These are phyloP conservation scores for Paraglomus occultum DNA, from an alignment of 192 early-diverging fungal species.

Conservation along the genomic window DNA sequence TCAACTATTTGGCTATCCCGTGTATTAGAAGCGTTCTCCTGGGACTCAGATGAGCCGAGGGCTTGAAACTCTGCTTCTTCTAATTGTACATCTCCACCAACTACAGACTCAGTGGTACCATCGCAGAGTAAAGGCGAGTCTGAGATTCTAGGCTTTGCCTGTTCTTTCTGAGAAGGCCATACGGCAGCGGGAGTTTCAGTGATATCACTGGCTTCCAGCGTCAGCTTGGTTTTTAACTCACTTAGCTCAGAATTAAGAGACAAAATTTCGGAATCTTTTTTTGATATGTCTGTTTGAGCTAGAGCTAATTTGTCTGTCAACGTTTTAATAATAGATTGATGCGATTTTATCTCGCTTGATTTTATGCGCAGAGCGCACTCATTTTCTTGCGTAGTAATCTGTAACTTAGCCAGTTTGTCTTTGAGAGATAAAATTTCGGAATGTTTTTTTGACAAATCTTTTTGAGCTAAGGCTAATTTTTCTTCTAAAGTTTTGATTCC, in stretches of 20 bases:
- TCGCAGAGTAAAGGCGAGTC: neutral
- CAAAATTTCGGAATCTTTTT: too few relatives aligned
- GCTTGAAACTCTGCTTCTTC: neutral
- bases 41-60: neutral
- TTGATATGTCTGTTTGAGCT: too few relatives aligned
- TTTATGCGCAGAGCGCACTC: neutral
- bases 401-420: neutral
- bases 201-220: too few relatives aligned
- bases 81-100: constrained; percentile 2
- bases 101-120: neutral
- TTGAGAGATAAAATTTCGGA: constrained; percentile 10
- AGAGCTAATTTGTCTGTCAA: too few relatives aligned
- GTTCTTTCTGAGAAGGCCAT: too few relatives aligned
- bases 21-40: neutral
- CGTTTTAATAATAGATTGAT: constrained; percentile 16
- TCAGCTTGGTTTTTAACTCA: too few relatives aligned
- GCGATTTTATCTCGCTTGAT: too few relatives aligned
- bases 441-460: constrained; percentile 19
- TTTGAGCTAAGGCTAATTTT: constrained; percentile 19
- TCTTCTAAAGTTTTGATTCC: constrained; percentile 21
- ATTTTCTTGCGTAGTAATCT: neutral
- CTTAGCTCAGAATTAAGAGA: too few relatives aligned
- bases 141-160: too few relatives aligned
- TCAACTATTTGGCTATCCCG: neutral
- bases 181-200: too few relatives aligned